Evolutionary conservation across 176 grass and related monocot genomes (phyloP), one percentile per base, ranked within the genome.

Genomic region (Guadua angustifolia): DNA sequence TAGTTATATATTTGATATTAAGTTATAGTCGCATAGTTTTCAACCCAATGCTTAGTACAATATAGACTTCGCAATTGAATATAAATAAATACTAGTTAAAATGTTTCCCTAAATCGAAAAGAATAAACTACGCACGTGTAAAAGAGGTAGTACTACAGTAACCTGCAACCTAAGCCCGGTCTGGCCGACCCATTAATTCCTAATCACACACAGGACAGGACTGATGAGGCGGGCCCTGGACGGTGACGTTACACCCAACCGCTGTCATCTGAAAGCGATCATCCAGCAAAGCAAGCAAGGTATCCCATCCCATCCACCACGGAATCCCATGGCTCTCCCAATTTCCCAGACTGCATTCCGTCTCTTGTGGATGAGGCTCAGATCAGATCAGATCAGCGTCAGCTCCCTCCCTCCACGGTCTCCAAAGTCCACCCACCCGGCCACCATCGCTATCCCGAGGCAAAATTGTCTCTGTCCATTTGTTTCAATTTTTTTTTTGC

Each of bases 381-480:
- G n/a, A n/a, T 39, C 38, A 29, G 29, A 0, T 29, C 29, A 29
- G 29, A 36, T 36, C 72, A 50, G 64, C 32, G 9, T 4, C 52
- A 58, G 76, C 86, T 50, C 64, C 29, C 78, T 46, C 17, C 2
- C 62, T 45, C 65, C 58, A 0, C 12, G 12, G 1, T 0, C 14
- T 51, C 49, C 14, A 51, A 64, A 78, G 82, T 89, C 75, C 81
- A 79, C 75, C 66, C 67, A 40, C 57, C 35, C n/a, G n/a, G n/a
- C n/a, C 35, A 36, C 35, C 35, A 29, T 29, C 1, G 29, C 29
- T 29, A 29, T 29, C 0, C 0, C 29, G n/a, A 29, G 29, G 29
- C 29, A 29, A 29, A 29, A 29, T 29, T 29, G 29, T 29, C 29
- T 29, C 29, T 29, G 29, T 29, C 29, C 29, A 29, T 29, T 29